These are phyloP conservation scores for Mycena galopus DNA, from an alignment of 768 basidiomycete species.

Conservation along the genomic window DNA sequence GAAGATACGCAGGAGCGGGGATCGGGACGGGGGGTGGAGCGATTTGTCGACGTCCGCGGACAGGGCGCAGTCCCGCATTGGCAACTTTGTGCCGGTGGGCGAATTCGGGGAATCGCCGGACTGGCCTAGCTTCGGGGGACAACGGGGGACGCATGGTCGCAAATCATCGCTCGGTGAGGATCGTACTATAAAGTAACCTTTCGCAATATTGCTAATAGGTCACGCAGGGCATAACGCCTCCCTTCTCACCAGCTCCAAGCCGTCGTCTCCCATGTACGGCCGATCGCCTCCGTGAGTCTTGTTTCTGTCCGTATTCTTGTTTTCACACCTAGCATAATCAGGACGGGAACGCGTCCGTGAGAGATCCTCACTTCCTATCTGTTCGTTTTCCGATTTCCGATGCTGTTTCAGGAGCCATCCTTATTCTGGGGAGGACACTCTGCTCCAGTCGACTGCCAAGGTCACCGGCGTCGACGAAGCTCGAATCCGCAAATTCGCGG, in stretches of 20 bases:
- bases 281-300: conserved; percentile 17
- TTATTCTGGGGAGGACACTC: conserved; percentile 6
- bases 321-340: not conserved
- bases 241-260: conserved; percentile 26
- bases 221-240: conserved; percentile 26
- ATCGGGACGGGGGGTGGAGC: conserved; percentile 17
- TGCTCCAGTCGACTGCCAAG: conserved; percentile 28
- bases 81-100: conserved; percentile 26
- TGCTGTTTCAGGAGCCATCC: conserved; percentile 17
- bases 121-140: conserved; percentile 27
- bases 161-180: conserved; percentile 29
- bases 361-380: not conserved
- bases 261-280: conserved; percentile 20
- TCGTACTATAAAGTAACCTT: not conserved
- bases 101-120: conserved; percentile 8
- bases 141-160: conserved; percentile 22
- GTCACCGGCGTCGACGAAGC: conserved; percentile 29
- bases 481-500: conserved; percentile 32
- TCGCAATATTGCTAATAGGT: not conserved
- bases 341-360: conserved; percentile 30
- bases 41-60: conserved; percentile 15
- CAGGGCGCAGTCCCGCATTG: conserved; percentile 33
- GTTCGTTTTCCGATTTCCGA: not conserved
- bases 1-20: conserved; percentile 25
- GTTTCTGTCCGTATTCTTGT: not conserved